Base-by-base conservation (phyloP, 164 flowering plant species). In the Magnolia kwangsiensis region DNA sequence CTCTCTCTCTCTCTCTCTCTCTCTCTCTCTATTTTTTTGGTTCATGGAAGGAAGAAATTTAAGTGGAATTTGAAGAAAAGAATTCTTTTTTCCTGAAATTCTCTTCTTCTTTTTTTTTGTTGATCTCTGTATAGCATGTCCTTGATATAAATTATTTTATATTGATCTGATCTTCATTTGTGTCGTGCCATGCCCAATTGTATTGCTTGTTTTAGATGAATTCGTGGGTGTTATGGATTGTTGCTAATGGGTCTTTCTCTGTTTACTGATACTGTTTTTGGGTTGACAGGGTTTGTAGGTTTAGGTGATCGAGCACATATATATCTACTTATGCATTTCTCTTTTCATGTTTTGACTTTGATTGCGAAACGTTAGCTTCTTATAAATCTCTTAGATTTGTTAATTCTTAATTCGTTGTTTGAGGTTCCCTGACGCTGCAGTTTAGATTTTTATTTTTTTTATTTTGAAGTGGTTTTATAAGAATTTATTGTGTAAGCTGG, bases 351-450 rank as follows among this genome's bases (percentile, higher is more conserved):
- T 14, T 59, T 59, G 63, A 59, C 63, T 59, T 59, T 10, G 16
- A 59, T 59, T 59, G 6, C 16, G 16, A 59, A 59, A 59, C n/a
- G 19, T 59, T 10, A 4, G 63, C 16, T 14, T 19, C n/a, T 10
- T 3, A 19, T 59, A 59, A 13, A 59, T 59, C 63, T 59, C 65
- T 4, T 63, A 18, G 20, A 21, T n/a, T 65, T 21, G 4, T 65
- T 65, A 65, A 65, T 23, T 63, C 21, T 65, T 65, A 65, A 65
- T 23, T 63, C 21, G 65, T n/a, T n/a, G 65, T 63, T 63, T 63
- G 23, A 63, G 21, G 65, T 2, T n/a, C 19, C 20, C 5, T 21
- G 7, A n/a, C 21, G 65, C 45, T 3, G 4, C 45, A 3, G 21
- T 63, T n/a, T 7, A 21, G 21, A n/a, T 63, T 21, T 63, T 16